Base-by-base conservation (phyloP, 2,329 filamentous ascomycete species). In the Colletotrichum sp. region DNA sequence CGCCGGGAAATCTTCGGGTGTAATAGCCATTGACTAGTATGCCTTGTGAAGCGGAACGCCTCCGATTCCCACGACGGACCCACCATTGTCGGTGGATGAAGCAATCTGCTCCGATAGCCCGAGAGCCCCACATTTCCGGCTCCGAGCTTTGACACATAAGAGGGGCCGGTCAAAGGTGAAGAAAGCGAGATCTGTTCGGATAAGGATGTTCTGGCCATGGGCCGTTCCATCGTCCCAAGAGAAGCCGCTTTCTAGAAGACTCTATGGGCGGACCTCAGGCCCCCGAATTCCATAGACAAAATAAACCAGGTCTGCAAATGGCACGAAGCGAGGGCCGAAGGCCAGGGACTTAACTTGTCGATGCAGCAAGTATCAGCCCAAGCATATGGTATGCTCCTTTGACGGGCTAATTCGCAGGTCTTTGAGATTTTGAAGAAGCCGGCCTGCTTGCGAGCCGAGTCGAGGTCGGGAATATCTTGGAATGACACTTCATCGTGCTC, bases 341-440 rank as follows among this genome's bases (percentile, higher is more conserved):
- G 44, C 16, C 44, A 52, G 44, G 44, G 44, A 52, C 76, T 79
- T 8, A 70, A 69, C 63, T 80, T 81, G 75, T 80, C 79, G 30
- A 81, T 81, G 73, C 79, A 81, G 68, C 77, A 80, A 1, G 80
- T 81, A 26, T 80, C 79, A 6, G 79, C 72, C 79, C 79, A 81
- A 9, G 76, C 68, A 44, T 79, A 79, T 7, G 39, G 16, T 2
- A 72, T 55, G 8, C 68, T 66, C 6, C 63, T n/a, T 8, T 39
- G 5, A 10, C 44, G 55, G 15, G 79, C 75, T 28, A 71, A 68
- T 4, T 57, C 34, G 28, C 68, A 75, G 2, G 69, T 68, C 15
- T 69, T 55, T 12, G 57, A 44, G 13, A 77, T 64, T 30, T 80
- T 77, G 8, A 28, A 6, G 26, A 72, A 76, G 18, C 78, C 77